phyloP scores from a whole-genome alignment of 805 yeast species.

The Zygosaccharomyces bisporus region DNA sequence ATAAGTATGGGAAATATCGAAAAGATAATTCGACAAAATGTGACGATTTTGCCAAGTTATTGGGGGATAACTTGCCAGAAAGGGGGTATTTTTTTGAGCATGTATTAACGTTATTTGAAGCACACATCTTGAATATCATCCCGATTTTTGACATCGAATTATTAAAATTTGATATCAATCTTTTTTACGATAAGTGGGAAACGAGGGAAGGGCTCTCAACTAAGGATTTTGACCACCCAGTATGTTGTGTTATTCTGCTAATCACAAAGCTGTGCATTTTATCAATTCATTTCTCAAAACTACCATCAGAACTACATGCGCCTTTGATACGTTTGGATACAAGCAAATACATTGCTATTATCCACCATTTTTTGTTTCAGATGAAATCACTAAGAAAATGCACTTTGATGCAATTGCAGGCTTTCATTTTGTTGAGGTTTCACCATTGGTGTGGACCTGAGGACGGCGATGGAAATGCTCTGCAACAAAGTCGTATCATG shows the following conservation, averaged over 20 bases:
- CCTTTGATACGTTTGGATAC: constrained; percentile 22
- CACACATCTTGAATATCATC: constrained; percentile 20
- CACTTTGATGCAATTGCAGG: constrained; percentile 29
- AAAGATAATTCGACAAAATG: constrained; percentile 18
- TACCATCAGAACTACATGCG: constrained; percentile 6
- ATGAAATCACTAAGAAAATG: constrained; percentile 29
- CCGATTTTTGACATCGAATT: constrained; percentile 26
- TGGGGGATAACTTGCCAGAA: constrained; percentile 20
- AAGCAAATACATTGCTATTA: constrained; percentile 24
- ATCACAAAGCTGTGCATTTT: constrained; percentile 26
- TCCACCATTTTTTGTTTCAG: constrained; percentile 24
- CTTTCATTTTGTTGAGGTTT: constrained; percentile 28
- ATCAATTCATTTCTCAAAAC: constrained; percentile 23
- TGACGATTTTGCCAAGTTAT: constrained; percentile 7
- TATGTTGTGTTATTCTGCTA: constrained; percentile 24
- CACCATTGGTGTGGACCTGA: constrained; percentile 36
- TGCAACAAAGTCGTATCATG: constrained; percentile 29
- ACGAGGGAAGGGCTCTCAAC: constrained; percentile 9
- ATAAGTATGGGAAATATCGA: constrained; percentile 29
- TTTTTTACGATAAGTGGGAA: constrained; percentile 19
- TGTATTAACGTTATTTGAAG: constrained; percentile 25
- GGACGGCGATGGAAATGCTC: constrained; percentile 33
- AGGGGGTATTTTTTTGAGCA: constrained; percentile 17
- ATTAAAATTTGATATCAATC: constrained; percentile 16
- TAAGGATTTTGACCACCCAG: constrained; percentile 27